A percentile compares a stretch with the other conserved stretches of the same genome.
These are phyloP conservation scores for Solanum ossicruentum DNA, from an alignment of 257 asterid species.

Conservation along the genomic window DNA sequence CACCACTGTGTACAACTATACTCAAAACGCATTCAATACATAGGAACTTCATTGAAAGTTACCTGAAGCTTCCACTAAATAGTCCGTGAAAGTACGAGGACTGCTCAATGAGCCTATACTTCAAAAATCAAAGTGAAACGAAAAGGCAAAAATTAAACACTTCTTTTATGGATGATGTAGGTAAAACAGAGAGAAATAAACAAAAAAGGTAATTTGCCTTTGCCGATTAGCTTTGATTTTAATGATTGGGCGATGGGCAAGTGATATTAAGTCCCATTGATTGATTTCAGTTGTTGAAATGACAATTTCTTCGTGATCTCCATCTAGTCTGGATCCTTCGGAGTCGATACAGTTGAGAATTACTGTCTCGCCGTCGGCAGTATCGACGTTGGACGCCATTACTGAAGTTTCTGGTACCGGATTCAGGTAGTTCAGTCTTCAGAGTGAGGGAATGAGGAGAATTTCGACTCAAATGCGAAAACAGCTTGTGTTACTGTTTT, in stretches of 20 bases:
- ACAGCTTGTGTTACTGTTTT: neutral
- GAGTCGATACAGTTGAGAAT: constrained; percentile 34
- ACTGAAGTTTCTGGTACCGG: neutral
- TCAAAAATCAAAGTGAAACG: neutral
- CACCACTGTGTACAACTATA: neutral
- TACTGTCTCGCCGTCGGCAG: constrained; percentile 13
- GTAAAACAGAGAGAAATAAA: neutral
- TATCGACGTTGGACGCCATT: constrained; percentile 25
- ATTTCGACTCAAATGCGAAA: neutral
- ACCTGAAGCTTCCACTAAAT: constrained; percentile 68
- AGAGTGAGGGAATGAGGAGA: neutral
- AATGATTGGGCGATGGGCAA: constrained; percentile 28
- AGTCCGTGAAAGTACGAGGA: constrained; percentile 79
- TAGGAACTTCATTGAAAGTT: neutral
- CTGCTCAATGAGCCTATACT: constrained; percentile 43
- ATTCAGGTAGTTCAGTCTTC: neutral
- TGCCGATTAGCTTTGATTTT: constrained; percentile 31
- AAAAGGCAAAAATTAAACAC: neutral
- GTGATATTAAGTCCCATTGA: constrained; percentile 44
- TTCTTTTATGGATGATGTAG: neutral
- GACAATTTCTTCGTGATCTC: constrained; percentile 8
- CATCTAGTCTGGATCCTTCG: constrained; percentile 2
- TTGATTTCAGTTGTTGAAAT: constrained; percentile 45
- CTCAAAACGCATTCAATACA: neutral
- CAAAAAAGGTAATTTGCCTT: constrained; percentile 16